Percentiles rank a stretch among this genome's conserved stretches.
Conservation (phyloP, 495 filamentous ascomycete genomes). For the Penicillium pancosmium region DNA sequence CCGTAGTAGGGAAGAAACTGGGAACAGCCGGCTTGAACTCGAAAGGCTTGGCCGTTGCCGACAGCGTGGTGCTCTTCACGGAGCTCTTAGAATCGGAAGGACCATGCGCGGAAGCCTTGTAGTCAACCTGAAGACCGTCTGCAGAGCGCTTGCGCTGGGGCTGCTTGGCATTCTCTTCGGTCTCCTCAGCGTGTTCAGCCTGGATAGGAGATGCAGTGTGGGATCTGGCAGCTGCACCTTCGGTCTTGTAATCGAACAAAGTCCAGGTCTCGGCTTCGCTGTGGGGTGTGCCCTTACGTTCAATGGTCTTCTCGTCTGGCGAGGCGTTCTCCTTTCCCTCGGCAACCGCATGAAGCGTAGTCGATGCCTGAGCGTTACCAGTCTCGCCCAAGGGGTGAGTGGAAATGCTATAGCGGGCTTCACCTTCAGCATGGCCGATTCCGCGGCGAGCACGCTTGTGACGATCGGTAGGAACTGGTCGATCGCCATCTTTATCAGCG, state of each 20-base stretch:
- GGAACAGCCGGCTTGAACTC: constrained; percentile 57
- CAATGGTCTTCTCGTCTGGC: constrained; percentile 34
- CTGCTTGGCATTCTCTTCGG: constrained; percentile 15
- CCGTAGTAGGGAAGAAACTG: constrained; percentile 47
- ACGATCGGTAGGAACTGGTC: constrained; percentile 51
- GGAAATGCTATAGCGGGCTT: constrained; percentile 71
- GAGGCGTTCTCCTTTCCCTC: constrained; percentile 52
- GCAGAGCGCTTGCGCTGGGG: constrained; percentile 13
- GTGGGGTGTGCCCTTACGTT: constrained; percentile 37
- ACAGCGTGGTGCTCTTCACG: constrained; percentile 47
- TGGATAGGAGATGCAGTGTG: constrained; percentile 35
- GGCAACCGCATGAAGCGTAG: constrained; percentile 29
- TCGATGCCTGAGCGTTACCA: constrained; percentile 36
- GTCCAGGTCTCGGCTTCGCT: constrained; percentile 48
- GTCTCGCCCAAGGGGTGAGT: constrained; percentile 49
- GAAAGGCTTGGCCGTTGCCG: constrained; percentile 69
- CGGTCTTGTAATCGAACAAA: constrained; percentile 45
- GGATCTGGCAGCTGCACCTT: constrained; percentile 39
- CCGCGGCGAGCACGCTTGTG: constrained; percentile 71
- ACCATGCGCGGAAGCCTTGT: constrained; percentile 19
- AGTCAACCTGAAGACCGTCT: constrained; percentile 10
- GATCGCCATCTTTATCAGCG: constrained; percentile 4
- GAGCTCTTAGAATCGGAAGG: constrained; percentile 28
- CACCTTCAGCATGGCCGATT: constrained; percentile 63
- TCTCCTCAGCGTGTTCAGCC: constrained; percentile 24